A percentile compares a stretch with the other conserved stretches of the same genome.
phyloP scores from a whole-genome alignment of 1,284 basidiomycete genomes.

The Trametes hirsuta region DNA sequence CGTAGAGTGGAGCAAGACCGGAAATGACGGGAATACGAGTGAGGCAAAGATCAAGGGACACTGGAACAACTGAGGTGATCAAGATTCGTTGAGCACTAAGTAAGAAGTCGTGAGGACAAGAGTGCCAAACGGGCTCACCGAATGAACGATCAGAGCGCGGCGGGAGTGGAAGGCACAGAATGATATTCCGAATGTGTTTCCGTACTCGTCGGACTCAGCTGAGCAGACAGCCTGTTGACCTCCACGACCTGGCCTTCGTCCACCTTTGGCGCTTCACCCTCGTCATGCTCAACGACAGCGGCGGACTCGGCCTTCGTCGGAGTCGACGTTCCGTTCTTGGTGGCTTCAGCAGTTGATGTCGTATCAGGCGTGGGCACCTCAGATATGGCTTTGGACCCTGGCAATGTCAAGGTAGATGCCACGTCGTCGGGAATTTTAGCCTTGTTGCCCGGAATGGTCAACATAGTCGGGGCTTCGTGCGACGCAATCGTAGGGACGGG shows the following conservation, averaged over 20 bases:
- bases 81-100: neutral
- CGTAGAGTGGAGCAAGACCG: neutral
- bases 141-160: constrained; percentile 1
- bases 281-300: neutral
- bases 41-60: neutral
- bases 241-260: neutral
- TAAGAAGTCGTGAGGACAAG: neutral
- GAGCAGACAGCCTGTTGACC: constrained; percentile 2
- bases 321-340: constrained; percentile 19
- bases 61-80: neutral
- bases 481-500: neutral
- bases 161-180: constrained; percentile 32
- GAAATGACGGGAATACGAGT: neutral
- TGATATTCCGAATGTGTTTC: constrained; percentile 29
- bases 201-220: constrained; percentile 22
- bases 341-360: neutral
- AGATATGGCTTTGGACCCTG: constrained; percentile 17
- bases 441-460: constrained; percentile 14
- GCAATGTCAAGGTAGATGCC: constrained; percentile 14
- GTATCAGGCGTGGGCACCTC: constrained; percentile 16
- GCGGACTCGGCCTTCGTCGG: constrained; percentile 14
- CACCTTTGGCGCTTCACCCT: neutral
- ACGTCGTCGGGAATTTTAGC: neutral
- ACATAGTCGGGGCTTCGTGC: neutral
- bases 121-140: neutral